phyloP scores from a whole-genome alignment of 148 eudicot genomes.

The Dianthus caryophyllus region DNA sequence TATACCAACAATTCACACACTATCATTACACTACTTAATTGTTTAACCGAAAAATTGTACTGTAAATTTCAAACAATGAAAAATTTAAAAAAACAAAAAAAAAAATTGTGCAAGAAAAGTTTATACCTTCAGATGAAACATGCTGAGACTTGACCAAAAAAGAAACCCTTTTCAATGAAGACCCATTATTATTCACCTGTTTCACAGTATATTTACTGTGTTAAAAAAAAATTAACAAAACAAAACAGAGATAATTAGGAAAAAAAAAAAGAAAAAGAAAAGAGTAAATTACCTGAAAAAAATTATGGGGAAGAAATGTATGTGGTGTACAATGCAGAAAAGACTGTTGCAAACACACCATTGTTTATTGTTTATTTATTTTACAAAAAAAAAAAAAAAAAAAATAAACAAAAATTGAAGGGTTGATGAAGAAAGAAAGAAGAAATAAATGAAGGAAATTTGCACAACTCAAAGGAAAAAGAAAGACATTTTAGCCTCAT shows the following conservation, averaged over 20 bases:
- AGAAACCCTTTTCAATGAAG: conserved; percentile 30
- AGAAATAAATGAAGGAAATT: background rate
- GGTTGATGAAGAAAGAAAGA: background rate
- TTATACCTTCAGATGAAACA: conserved; percentile 29
- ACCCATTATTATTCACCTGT: conserved; percentile 25
- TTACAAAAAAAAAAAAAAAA: background rate
- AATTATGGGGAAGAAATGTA: conserved; percentile 31
- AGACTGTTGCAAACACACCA: conserved; percentile 53
- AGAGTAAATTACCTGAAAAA: conserved; percentile 42
- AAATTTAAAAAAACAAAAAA: background rate
- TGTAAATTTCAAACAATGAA: background rate
- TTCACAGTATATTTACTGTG: background rate
- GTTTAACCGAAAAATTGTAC: too few species aligned
- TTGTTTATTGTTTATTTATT: conserved; percentile 17
- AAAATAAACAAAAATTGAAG: background rate
- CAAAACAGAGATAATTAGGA: too few species aligned
- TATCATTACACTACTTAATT: background rate
- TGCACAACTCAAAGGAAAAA: background rate
- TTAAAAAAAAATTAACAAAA: too few species aligned
- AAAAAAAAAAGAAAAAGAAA: too few species aligned
- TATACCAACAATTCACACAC: background rate
- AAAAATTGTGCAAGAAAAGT: background rate
- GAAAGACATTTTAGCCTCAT: conserved; percentile 17
- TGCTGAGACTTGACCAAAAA: conserved; percentile 55
- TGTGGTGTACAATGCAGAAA: conserved; percentile 41